Conservation (phyloP, 2,329 filamentous ascomycete species). For the Davidsoniella neocaledoniae region DNA sequence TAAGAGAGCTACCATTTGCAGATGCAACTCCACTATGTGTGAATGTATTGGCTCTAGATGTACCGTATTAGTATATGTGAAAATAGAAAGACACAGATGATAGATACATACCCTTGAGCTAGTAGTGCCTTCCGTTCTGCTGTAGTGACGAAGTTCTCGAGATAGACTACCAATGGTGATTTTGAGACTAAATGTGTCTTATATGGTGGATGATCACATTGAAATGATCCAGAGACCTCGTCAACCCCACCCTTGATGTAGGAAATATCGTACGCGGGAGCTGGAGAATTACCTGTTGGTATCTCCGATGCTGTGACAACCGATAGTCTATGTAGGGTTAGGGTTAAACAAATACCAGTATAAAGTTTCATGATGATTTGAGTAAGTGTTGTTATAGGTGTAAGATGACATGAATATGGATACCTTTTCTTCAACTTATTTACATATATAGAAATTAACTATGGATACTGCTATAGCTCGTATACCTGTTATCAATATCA, state of each 20-base stretch:
- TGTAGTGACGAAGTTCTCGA: constrained; percentile 28
- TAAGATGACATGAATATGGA: neutral
- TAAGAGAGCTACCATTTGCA: constrained; percentile 19
- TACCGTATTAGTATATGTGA: constrained; percentile 3
- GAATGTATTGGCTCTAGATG: constrained; percentile 25
- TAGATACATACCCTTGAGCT: constrained; percentile 22
- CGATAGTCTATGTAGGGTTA: no score
- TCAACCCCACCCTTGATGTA: neutral
- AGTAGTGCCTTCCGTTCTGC: constrained; percentile 26
- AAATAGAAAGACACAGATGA: neutral
- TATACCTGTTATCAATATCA: no score
- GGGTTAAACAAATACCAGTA: no score
- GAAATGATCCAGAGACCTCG: neutral
- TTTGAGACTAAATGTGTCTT: constrained; percentile 28
- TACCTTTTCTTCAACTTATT: neutral
- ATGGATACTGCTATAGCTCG: no score
- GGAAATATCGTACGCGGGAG: neutral
- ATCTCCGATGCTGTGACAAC: neutral
- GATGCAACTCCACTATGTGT: constrained; percentile 26
- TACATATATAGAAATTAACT: no score
- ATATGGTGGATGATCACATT: constrained; percentile 21
- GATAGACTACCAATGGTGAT: constrained; percentile 32
- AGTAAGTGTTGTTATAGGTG: no score
- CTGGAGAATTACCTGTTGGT: constrained; percentile 4
- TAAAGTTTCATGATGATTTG: no score